These are phyloP conservation scores for Aureococcus anophagefferens DNA, from an alignment of 108 stramenopile species.

Conservation along the genomic window DNA sequence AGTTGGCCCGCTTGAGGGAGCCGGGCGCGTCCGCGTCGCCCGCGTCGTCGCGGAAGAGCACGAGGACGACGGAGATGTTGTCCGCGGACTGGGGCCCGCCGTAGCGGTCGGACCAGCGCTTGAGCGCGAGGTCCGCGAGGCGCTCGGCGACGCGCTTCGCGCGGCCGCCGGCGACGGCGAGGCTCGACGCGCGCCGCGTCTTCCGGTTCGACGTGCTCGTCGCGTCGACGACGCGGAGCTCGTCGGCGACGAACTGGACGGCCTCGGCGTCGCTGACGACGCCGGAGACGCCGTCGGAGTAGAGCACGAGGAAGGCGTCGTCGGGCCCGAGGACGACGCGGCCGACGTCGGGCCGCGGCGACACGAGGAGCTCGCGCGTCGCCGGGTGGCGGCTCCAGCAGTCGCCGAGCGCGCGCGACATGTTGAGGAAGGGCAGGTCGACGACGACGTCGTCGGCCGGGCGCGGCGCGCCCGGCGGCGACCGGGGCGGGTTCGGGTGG, in stretches of 20 bases:
- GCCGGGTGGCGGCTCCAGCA: background rate
- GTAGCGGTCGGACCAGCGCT: background rate
- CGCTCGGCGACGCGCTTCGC: background rate
- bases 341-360: background rate
- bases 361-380: background rate
- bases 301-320: background rate
- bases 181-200: background rate
- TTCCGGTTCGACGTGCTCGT: background rate
- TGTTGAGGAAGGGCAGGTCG: background rate
- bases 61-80: background rate
- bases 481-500: too few species aligned
- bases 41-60: background rate
- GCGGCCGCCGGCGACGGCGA: background rate
- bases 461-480: too few species aligned
- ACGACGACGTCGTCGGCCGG: too few species aligned
- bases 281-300: background rate
- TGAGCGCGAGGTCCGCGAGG: background rate
- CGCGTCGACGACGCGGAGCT: background rate
- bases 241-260: background rate
- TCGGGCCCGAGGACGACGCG: background rate
- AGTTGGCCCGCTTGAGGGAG: too few species aligned
- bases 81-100: background rate
- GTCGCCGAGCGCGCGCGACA: background rate
- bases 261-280: background rate
- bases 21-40: too few species aligned